Evolutionary conservation across 306 rosid genomes (phyloP), one percentile per base, ranked within the genome.

Genomic region (Sicyos baderoa): DNA sequence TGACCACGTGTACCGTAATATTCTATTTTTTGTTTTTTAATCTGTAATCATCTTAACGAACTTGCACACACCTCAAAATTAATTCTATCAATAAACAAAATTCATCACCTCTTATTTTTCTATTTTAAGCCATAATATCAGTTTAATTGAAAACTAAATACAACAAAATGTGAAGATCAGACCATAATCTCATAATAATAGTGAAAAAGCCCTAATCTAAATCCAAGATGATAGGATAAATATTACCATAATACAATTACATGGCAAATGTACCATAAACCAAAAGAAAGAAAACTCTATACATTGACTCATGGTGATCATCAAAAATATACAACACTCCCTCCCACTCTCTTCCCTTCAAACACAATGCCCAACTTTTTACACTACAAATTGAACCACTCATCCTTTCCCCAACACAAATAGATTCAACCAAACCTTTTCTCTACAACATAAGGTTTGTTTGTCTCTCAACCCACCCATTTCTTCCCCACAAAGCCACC

Each of bases 381-480:
- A 85, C 53, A 71, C 71, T 81, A 85, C 89, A 89, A 76, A 74
- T 74, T 21, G 32, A 69, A 53, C 48, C 75, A 73, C 71, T 74
- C 15, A 40, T 74, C 80, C 76, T 37, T 7, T 7, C 44, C 44
- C 9, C 44, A 37, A 7, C 44, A 37, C 44, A 40, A 75, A 32
- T 9, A 54, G 12, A 35, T n/a, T 16, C 25, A 14, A 68, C 63
- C 80, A 84, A 84, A 80, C 91, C 82, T 77, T 74, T 81, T 51
- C 63, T 77, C 79, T 66, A 75, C 76, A 81, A 81, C 78, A 83
- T 68, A 80, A 83, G 88, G 84, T 71, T 79, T 84, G 85, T 9
- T 60, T 47, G 50, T 40, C 42, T 60, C 54, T 56, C 62, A 23
- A 11, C 35, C 16, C 37, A 35, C 35, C 35, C 35, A n/a, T 4